phyloP scores from a whole-genome alignment of 2,329 filamentous ascomycete species.

The Fusarium brevicatenulatum region DNA sequence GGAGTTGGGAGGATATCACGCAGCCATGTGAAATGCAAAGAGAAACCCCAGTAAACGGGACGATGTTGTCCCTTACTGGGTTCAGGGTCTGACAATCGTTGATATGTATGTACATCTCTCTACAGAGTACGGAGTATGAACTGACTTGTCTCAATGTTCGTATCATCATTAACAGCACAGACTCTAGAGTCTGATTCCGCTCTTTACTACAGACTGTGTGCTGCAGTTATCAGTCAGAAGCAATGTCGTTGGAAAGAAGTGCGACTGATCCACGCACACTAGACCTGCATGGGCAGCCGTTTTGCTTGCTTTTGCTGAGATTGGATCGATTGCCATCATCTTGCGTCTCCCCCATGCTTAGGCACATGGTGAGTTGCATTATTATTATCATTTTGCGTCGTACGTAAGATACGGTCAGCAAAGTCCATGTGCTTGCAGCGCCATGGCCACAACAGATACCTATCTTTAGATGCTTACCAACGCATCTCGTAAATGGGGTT shows the following conservation, averaged over 20 bases:
- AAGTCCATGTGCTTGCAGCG: constrained; percentile 18
- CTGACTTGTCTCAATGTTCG: constrained; percentile 7
- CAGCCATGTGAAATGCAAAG: constrained; percentile 5
- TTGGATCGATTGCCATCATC: constrained; percentile 32
- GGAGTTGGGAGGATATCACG: constrained; percentile 18
- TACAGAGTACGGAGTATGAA: neutral
- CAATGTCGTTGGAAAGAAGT: constrained; percentile 9
- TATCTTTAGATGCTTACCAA: constrained; percentile 16
- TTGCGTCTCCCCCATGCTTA: constrained; percentile 21
- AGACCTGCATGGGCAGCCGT: constrained; percentile 22
- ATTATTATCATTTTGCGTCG: constrained; percentile 12
- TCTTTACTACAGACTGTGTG: neutral
- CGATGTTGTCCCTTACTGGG: constrained; percentile 15
- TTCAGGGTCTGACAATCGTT: constrained; percentile 3
- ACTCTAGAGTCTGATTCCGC: neutral
- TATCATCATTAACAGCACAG: neutral
- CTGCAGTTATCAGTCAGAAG: neutral
- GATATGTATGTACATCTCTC: neutral
- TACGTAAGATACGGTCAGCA: constrained; percentile 31
- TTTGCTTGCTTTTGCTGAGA: constrained; percentile 36
- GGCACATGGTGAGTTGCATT: constrained; percentile 24
- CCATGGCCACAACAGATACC: neutral
- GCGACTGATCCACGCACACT: constrained; percentile 4
- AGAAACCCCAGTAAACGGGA: neutral
- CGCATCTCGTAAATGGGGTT: constrained; percentile 4